A percentile compares a stretch with the other conserved stretches of the same genome.
Conservation (phyloP, 306 rosid genomes). For the Oxytropis ochrocephala region DNA sequence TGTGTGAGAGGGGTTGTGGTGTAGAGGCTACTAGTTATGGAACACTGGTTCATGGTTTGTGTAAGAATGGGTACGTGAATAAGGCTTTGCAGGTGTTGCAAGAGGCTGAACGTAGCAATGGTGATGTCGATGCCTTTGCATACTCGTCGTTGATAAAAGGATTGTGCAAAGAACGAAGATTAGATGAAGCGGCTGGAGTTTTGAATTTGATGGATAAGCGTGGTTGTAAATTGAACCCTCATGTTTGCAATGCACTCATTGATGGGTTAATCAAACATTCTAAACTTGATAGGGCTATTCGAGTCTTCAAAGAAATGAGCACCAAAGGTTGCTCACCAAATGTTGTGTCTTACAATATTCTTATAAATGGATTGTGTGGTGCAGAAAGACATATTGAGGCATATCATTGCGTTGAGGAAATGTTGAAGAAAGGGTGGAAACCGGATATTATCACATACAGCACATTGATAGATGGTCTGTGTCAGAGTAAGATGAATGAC, state of each 20-base stretch:
- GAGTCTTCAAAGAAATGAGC: conserved; percentile 52
- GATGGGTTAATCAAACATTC: conserved; percentile 55
- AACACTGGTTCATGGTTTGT: conserved; percentile 64
- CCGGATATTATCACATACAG: conserved; percentile 78
- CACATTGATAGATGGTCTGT: conserved; percentile 64
- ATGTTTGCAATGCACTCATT: conserved; percentile 69
- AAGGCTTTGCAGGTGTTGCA: conserved; percentile 59
- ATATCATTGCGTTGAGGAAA: conserved; percentile 54
- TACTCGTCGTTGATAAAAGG: conserved; percentile 65
- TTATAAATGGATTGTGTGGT: conserved; percentile 71
- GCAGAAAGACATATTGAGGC: conserved; percentile 63
- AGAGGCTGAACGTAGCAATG: conserved; percentile 44
- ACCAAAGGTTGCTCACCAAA: conserved; percentile 53
- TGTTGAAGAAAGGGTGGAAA: conserved; percentile 65
- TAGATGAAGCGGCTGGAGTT: conserved; percentile 57
- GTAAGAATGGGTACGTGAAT: conserved; percentile 60
- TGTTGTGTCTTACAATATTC: conserved; percentile 70
- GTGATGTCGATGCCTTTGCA: conserved; percentile 52
- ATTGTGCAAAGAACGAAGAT: conserved; percentile 57
- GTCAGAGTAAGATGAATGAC: conserved; percentile 55
- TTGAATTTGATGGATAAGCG: conserved; percentile 44
- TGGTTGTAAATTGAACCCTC: conserved; percentile 45
- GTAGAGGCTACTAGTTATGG: conserved; percentile 63
- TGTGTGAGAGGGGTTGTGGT: conserved; percentile 31
- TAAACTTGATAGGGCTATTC: conserved; percentile 55